phyloP scores from a whole-genome alignment of 2,329 filamentous ascomycete species.

The Xylariaceae sp. region DNA sequence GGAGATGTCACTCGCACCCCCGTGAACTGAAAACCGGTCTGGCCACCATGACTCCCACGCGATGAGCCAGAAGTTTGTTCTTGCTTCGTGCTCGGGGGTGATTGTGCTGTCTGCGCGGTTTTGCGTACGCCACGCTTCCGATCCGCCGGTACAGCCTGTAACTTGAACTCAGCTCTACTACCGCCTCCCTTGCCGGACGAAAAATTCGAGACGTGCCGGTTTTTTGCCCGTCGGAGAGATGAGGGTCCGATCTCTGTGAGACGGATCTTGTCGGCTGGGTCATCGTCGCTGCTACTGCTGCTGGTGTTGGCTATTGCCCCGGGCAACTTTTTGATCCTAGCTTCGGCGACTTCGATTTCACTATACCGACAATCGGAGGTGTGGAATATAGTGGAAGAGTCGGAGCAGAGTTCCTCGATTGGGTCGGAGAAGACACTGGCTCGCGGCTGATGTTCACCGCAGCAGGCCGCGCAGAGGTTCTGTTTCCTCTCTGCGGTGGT shows the following conservation, averaged over 20 bases:
- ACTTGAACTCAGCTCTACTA: conserved; percentile 17
- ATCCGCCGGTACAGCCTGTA: conserved; percentile 21
- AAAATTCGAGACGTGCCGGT: background rate
- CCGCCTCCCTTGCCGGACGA: conserved; percentile 5
- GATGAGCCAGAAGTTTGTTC: background rate
- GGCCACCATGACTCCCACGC: background rate
- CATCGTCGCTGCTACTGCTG: background rate
- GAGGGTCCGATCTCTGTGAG: background rate
- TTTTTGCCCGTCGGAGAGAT: background rate
- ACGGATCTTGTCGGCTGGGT: background rate
- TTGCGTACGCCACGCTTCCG: background rate
- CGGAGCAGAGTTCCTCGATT: background rate
- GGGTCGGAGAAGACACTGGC: conserved; percentile 20
- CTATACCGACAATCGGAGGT: background rate
- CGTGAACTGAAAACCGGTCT: conserved; percentile 21
- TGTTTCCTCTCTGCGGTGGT: conserved; percentile 14
- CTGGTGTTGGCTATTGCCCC: background rate
- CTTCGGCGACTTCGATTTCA: background rate
- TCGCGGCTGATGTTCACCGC: conserved; percentile 20
- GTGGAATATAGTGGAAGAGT: background rate
- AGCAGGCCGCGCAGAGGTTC: conserved; percentile 24
- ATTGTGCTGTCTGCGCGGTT: background rate
- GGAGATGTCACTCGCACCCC: background rate
- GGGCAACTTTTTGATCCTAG: background rate
- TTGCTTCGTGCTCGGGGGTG: background rate